Conservation (phyloP, 345 rosid species). For the Eucalyptus albens region DNA sequence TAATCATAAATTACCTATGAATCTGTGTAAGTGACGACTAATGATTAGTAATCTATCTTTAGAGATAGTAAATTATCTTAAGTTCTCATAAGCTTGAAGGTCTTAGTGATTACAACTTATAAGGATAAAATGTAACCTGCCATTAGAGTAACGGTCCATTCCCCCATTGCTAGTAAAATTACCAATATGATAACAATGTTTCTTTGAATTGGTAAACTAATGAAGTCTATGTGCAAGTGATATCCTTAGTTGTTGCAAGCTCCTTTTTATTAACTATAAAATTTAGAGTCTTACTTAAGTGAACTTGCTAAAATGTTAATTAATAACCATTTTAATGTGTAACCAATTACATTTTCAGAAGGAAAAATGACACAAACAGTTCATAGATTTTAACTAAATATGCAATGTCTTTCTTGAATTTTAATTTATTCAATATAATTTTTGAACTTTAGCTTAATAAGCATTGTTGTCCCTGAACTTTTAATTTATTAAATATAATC, state of each 20-base stretch:
- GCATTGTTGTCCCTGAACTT: fast-evolving
- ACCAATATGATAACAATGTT: not conserved
- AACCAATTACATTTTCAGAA: not conserved
- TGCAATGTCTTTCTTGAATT: not conserved
- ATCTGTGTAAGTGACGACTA: not conserved
- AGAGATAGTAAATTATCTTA: not conserved
- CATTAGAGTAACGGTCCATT: not conserved
- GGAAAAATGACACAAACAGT: not conserved
- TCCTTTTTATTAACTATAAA: not conserved
- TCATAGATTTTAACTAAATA: too few relatives aligned
- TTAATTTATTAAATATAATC: too few relatives aligned
- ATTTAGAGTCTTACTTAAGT: not conserved
- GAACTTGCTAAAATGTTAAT: not conserved
- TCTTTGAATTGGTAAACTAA: not conserved
- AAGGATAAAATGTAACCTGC: too few relatives aligned
- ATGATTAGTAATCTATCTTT: not conserved
- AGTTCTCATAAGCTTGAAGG: not conserved
- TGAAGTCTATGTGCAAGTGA: not conserved
- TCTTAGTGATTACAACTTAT: not conserved
- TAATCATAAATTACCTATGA: not conserved
- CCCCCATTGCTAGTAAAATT: not conserved
- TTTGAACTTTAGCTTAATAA: too few relatives aligned
- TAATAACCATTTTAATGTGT: not conserved
- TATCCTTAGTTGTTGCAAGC: not conserved
- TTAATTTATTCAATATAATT: too few relatives aligned